These are phyloP conservation scores for Microbotryum silenes-acaulis DNA, from an alignment of 1,284 basidiomycete genomes.

Conservation along the genomic window DNA sequence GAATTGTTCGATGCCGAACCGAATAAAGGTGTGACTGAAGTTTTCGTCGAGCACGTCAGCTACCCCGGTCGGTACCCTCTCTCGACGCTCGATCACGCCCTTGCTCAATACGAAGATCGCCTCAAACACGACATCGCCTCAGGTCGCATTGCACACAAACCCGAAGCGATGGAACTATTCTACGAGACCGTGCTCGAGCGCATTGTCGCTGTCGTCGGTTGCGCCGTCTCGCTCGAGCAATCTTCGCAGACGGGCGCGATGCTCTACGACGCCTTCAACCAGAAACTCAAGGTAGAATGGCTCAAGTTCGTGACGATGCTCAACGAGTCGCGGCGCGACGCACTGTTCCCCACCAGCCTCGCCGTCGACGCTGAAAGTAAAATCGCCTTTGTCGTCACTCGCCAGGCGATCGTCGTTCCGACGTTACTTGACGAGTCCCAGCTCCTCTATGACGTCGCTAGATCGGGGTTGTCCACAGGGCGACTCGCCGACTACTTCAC, in stretches of 20 bases:
- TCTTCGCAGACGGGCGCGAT: constrained; percentile 70
- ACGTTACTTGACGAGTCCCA: constrained; percentile 34
- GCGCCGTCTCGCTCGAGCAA: constrained; percentile 61
- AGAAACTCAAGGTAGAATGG: constrained; percentile 79
- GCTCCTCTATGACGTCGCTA: constrained; percentile 5
- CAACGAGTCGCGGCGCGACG: constrained; percentile 73
- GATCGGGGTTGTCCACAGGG: not conserved
- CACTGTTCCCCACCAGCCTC: constrained; percentile 42
- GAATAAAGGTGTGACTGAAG: constrained; percentile 47
- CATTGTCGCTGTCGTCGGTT: constrained; percentile 76
- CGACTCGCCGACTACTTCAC: not conserved
- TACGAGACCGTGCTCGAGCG: constrained; percentile 65
- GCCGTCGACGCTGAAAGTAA: constrained; percentile 71
- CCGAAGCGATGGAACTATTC: constrained; percentile 40
- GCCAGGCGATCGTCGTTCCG: constrained; percentile 57
- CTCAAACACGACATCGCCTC: constrained; percentile 53
- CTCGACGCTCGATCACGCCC: constrained; percentile 65
- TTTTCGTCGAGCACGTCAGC: constrained; percentile 73
- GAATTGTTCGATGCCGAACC: constrained; percentile 52
- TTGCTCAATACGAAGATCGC: constrained; percentile 68
- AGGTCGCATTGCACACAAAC: constrained; percentile 14
- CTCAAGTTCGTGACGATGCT: constrained; percentile 83
- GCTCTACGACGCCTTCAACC: constrained; percentile 70
- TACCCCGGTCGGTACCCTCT: constrained; percentile 78
- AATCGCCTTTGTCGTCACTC: constrained; percentile 56